phyloP scores from a whole-genome alignment of 495 filamentous ascomycete genomes.

The Jackrogersella minutella region DNA sequence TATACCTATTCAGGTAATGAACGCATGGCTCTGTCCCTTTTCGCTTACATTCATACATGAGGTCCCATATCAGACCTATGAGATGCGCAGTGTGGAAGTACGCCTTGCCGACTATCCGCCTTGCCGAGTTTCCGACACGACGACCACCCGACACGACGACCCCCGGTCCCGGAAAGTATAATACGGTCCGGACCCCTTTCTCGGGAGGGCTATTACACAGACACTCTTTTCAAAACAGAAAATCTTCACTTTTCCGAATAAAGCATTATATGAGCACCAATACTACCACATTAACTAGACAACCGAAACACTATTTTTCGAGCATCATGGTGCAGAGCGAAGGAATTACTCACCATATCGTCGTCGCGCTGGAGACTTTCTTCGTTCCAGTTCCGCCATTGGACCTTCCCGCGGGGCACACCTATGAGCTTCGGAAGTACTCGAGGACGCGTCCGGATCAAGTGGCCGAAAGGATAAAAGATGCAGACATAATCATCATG shows the following conservation, averaged over 20 bases:
- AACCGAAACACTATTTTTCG: neutral
- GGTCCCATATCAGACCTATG: too few relatives aligned
- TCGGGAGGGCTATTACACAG: neutral
- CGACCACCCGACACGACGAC: too few relatives aligned
- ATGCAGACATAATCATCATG: conserved; percentile 60
- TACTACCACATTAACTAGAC: neutral
- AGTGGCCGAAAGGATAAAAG: conserved; percentile 48
- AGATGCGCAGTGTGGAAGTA: neutral
- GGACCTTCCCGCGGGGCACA: conserved; percentile 49
- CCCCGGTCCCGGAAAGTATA: conserved; percentile 33
- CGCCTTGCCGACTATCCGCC: conserved; percentile 29
- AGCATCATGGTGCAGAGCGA: neutral
- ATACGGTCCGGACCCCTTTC: conserved; percentile 6
- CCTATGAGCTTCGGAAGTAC: conserved; percentile 46
- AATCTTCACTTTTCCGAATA: neutral
- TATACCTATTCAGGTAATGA: neutral
- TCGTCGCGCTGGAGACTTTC: conserved; percentile 58
- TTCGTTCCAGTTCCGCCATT: conserved; percentile 55
- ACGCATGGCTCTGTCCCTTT: too few relatives aligned
- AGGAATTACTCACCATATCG: conserved; percentile 39
- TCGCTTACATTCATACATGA: too few relatives aligned
- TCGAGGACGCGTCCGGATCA: conserved; percentile 43
- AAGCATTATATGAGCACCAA: neutral
- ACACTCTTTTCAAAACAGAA: neutral
- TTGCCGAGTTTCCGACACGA: too few relatives aligned